Evolutionary conservation across 2,329 filamentous ascomycete species (phyloP), one percentile per base, ranked within the genome.

Genomic region (Aphanoascus verrucosus): DNA sequence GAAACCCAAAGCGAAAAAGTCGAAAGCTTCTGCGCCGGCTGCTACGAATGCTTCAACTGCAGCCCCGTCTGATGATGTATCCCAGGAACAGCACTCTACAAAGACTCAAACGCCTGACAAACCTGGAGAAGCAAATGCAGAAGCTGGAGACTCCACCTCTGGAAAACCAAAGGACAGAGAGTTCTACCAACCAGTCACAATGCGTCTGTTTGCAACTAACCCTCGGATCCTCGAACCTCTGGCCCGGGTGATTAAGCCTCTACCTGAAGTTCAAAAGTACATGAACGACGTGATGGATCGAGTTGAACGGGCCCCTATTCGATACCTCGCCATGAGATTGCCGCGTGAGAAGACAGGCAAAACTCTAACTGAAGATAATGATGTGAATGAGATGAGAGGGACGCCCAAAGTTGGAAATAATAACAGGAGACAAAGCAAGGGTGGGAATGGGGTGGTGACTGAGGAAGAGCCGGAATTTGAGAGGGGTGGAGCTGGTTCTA

Each of bases 251-350:
- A 76, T 83, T 17, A 79, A 77, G 55, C 72, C 77, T 2, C 64
- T 72, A 2, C 71, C 75, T 1, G 76, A 78, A 58, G 77, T 78
- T 2, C 70, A 74, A 56, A 72, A 72, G 57, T 73, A 77, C 59
- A 80, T 81, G 78, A 74, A 78, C 53, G 72, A 74, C 19, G 66
- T 78, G 12, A 82, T 84, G 71, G 74, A 77, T 58, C 74, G 74
- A 2, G 77, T 77, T 49, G 73, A 75, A 56, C 70, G 77, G 14
- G 78, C 78, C 0, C 77, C 78, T 2, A 73, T 76, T 54, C 74
- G 75, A 4, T 77, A 76, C 62, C 68, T 83, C 7, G 78, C 79
- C 1, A 69, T 81, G 52, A 73, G 77, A 47, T 64, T 83, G 47
- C 80, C 80, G 2, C 64, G 64, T 5, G 72, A 74, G 48, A 56